Evolutionary conservation across 139 green algal species (phyloP), one percentile per base, ranked within the genome.

Genomic region (Chlamydomonas applanata): DNA sequence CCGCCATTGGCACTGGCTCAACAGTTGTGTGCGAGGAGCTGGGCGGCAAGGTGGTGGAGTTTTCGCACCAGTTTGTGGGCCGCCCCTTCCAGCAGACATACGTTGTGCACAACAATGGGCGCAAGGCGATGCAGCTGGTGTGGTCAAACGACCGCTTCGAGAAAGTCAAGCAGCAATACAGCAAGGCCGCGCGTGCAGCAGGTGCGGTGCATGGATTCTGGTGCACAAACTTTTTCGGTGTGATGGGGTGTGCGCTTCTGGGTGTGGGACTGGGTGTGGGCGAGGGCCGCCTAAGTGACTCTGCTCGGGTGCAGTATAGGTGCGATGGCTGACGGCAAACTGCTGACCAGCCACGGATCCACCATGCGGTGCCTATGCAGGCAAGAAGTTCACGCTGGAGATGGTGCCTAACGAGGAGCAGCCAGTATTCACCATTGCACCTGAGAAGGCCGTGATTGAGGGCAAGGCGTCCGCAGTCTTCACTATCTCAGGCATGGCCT

Each of bases 31-130:
- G 81, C 13, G 80, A 88, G 53, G 82, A 90, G 33, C 57, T 91
- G 27, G 60, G 76, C 13, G 73, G 67, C 9, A 76, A 65, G 4
- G 11, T 61, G 46, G 44, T 96, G 14, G 78, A 93, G 73, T 93
- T 94, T 75, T 86, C 84, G 3, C 69, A 86, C 29, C 90, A 94
- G 80, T 90, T 94, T 32, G 84, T 80, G 30, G 80, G 86, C 2
- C 77, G 83, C n/a, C 54, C 78, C 3, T 94, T 93, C 80, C 65
- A 69, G 49, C 61, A 56, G 30, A 82, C 92, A 56, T 35, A 90
- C 0, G 67, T 91, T 27, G 49, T 83, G 24, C 60, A 77, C 66
- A 96, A 96, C 83, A 77, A 85, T 69, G 89, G 88, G 27, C 66
- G 86, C 46, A 81, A 83, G 40, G 11, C 75, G 1, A 81, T 88